Evolutionary conservation across 305 asterid genomes (phyloP).

Genomic region (Fraxinus baroniana): DNA sequence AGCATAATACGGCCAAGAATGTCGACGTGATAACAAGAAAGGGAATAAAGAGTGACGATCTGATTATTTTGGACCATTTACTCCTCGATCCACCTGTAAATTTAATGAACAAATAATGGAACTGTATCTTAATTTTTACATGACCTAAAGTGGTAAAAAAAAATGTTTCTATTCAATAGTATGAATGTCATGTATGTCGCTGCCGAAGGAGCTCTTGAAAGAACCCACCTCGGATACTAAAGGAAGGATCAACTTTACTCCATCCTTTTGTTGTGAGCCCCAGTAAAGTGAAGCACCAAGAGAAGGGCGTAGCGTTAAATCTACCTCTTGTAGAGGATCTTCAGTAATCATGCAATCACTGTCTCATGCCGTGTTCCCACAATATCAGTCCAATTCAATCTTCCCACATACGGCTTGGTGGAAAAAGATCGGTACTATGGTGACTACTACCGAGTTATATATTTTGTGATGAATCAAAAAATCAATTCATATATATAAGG

Average conservation of each 20-base stretch:
- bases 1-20: constrained; percentile 24
- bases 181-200: too few relatives aligned
- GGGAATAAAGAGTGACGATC: constrained; percentile 26
- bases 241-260: not conserved
- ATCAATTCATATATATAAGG: not conserved
- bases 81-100: constrained; percentile 23
- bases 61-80: constrained; percentile 24
- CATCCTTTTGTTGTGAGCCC: not conserved
- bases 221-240: not conserved
- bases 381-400: not conserved
- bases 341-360: not conserved
- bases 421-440: not conserved
- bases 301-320: too few relatives aligned
- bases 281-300: too few relatives aligned
- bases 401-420: not conserved
- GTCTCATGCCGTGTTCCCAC: not conserved
- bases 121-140: not conserved
- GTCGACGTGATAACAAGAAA: not conserved
- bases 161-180: too few relatives aligned
- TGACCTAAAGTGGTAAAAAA: not conserved
- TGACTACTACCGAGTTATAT: not conserved
- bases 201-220: too few relatives aligned
- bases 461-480: not conserved
- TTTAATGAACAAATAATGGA: not conserved
- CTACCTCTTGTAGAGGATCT: not conserved